Conservation (phyloP, 371 early-diverging fungal genomes). For the Entomophthora muscae region DNA sequence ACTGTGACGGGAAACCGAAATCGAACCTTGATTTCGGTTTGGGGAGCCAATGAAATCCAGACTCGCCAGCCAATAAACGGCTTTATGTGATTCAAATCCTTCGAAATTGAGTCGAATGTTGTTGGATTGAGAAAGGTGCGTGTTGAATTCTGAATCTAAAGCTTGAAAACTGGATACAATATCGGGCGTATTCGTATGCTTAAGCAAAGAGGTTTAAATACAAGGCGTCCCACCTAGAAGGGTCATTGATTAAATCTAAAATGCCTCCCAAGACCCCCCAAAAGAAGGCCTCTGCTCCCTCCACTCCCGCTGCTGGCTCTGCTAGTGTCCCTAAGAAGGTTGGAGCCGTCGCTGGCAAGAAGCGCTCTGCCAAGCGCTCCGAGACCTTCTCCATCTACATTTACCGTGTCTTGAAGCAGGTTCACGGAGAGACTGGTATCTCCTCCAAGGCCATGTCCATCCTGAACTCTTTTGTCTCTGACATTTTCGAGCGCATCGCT, state of each 20-base stretch:
- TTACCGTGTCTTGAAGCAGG: slow-evolving; percentile 94
- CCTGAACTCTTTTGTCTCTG: slow-evolving; percentile 95
- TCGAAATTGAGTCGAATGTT: too few relatives aligned
- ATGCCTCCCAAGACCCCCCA: slow-evolving; percentile 17
- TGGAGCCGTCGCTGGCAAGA: slow-evolving; percentile 24
- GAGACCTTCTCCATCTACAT: slow-evolving; percentile 92
- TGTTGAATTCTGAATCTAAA: neutral
- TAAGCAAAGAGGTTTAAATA: neutral
- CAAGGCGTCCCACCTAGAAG: neutral
- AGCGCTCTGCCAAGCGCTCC: slow-evolving; percentile 42
- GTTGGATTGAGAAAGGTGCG: neutral
- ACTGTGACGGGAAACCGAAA: too few relatives aligned
- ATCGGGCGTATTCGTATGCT: neutral
- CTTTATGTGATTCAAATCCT: too few relatives aligned
- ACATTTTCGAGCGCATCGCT: slow-evolving; percentile 89
- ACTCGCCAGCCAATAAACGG: too few relatives aligned
- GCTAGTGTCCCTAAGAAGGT: slow-evolving; percentile 36
- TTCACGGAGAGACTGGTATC: slow-evolving; percentile 95
- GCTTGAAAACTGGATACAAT: neutral
- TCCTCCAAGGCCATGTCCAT: slow-evolving; percentile 98
- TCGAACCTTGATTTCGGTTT: too few relatives aligned
- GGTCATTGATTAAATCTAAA: neutral
- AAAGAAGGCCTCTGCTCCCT: slow-evolving; percentile 23
- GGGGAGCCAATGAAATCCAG: too few relatives aligned
- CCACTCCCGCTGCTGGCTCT: slow-evolving; percentile 31